Conservation (phyloP, 495 filamentous ascomycete genomes). For the Extremus antarcticus region DNA sequence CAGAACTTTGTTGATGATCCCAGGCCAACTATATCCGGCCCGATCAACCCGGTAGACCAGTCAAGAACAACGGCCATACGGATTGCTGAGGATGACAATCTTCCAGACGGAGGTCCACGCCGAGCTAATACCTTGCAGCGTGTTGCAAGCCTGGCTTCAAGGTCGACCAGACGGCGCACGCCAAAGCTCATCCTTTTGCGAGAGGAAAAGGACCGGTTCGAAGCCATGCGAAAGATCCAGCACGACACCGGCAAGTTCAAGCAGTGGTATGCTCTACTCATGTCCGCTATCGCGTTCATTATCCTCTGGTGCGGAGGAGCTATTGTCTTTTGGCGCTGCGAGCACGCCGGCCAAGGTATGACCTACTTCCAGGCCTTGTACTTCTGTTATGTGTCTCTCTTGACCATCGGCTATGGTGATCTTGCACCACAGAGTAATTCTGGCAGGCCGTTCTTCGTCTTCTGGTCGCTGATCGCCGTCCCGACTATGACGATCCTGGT, state of each 20-base stretch:
- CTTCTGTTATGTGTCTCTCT: constrained; percentile 36
- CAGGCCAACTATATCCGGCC: constrained; percentile 10
- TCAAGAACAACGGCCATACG: constrained; percentile 1
- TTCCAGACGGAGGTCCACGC: not conserved
- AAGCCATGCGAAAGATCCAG: constrained; percentile 35
- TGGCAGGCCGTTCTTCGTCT: constrained; percentile 35
- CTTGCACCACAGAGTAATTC: constrained; percentile 32
- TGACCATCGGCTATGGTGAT: constrained; percentile 37
- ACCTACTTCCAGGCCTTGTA: constrained; percentile 37
- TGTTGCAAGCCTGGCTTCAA: not conserved
- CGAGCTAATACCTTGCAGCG: not conserved
- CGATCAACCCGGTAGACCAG: not conserved
- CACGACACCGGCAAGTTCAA: constrained; percentile 29
- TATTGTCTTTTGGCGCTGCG: constrained; percentile 33
- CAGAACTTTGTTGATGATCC: constrained; percentile 9
- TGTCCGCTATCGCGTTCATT: constrained; percentile 29
- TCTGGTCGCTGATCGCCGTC: constrained; percentile 45
- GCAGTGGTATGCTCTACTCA: constrained; percentile 28
- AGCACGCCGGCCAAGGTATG: constrained; percentile 27
- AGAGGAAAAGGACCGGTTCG: constrained; percentile 35
- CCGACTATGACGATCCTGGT: constrained; percentile 61
- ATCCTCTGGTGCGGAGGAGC: constrained; percentile 36
- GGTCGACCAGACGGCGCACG: constrained; percentile 13
- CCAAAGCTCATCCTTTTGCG: constrained; percentile 28
- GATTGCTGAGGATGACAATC: constrained; percentile 3